phyloP scores from a whole-genome alignment of 108 stramenopile genomes.

The Fragilariopsis cylindrus region DNA sequence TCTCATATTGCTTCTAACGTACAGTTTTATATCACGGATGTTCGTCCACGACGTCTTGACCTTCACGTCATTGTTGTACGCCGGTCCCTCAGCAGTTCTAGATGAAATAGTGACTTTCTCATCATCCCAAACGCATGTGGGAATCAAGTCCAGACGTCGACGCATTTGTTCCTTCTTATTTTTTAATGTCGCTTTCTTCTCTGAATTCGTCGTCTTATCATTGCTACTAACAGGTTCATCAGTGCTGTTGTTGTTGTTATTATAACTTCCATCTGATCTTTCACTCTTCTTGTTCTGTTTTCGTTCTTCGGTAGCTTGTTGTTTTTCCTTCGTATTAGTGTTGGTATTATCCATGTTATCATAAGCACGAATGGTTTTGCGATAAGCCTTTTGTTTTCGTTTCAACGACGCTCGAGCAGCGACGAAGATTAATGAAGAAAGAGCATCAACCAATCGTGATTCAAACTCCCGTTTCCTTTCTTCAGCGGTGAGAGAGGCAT shows the following conservation, averaged over 20 bases:
- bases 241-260: not conserved
- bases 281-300: not conserved
- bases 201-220: not conserved
- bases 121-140: slow-evolving; percentile 61
- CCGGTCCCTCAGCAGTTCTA: slow-evolving; percentile 1
- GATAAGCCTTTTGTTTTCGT: slow-evolving; percentile 40
- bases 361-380: not conserved
- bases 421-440: slow-evolving; percentile 63
- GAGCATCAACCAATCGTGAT: slow-evolving; percentile 62
- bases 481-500: slow-evolving; percentile 48
- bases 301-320: not conserved
- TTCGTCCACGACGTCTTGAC: slow-evolving; percentile 63
- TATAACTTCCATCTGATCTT: not conserved
- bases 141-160: slow-evolving; percentile 50
- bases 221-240: slow-evolving; percentile 12
- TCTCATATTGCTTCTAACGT: slow-evolving; percentile 58
- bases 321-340: not conserved
- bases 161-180: slow-evolving; percentile 21
- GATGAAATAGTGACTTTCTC: slow-evolving; percentile 30
- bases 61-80: slow-evolving; percentile 42
- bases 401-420: slow-evolving; percentile 52
- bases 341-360: not conserved
- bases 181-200: slow-evolving; percentile 6
- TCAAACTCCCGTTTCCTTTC: slow-evolving; percentile 65
- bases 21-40: slow-evolving; percentile 60